Percentiles rank a stretch among this genome's conserved stretches.
These are phyloP conservation scores for Pythium brachiatum DNA, from an alignment of 352 stramenopile genomes.

Conservation along the genomic window DNA sequence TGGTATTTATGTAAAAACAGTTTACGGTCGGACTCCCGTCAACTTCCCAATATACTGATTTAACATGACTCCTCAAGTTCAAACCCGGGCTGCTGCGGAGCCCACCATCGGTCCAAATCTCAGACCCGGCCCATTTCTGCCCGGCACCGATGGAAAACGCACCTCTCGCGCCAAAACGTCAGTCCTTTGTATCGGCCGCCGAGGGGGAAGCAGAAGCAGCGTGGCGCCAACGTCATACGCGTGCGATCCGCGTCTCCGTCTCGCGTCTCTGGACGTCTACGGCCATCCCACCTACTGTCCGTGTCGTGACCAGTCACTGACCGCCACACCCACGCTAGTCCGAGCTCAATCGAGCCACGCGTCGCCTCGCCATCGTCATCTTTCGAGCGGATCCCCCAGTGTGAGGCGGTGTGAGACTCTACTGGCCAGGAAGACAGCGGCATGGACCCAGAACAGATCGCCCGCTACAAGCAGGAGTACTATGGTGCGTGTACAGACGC, in stretches of 20 bases:
- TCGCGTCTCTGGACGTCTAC: background rate
- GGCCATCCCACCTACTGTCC: background rate
- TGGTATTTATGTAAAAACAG: too few species aligned
- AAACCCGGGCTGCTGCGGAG: too few species aligned
- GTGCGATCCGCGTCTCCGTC: background rate
- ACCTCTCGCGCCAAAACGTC: constrained; percentile 30
- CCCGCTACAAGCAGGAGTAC: constrained; percentile 30
- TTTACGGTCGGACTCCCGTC: too few species aligned
- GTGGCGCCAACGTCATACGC: background rate
- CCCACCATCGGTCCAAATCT: background rate
- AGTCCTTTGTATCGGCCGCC: constrained; percentile 15
- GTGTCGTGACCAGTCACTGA: background rate
- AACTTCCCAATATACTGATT: too few species aligned
- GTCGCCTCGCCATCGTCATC: background rate
- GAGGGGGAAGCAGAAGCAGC: constrained; percentile 1
- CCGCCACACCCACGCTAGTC: background rate
- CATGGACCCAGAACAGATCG: constrained; percentile 28
- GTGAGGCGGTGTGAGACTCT: background rate
- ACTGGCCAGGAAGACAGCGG: background rate
- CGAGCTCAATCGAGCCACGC: background rate
- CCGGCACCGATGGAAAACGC: constrained; percentile 17
- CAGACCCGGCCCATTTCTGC: constrained; percentile 2
- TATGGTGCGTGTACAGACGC: constrained; percentile 24
- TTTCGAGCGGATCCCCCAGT: background rate
- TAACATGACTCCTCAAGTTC: too few species aligned